A percentile compares a stretch with the other conserved stretches of the same genome.
phyloP scores from a whole-genome alignment of 1,284 basidiomycete genomes.

The Leccinum angustisporum region DNA sequence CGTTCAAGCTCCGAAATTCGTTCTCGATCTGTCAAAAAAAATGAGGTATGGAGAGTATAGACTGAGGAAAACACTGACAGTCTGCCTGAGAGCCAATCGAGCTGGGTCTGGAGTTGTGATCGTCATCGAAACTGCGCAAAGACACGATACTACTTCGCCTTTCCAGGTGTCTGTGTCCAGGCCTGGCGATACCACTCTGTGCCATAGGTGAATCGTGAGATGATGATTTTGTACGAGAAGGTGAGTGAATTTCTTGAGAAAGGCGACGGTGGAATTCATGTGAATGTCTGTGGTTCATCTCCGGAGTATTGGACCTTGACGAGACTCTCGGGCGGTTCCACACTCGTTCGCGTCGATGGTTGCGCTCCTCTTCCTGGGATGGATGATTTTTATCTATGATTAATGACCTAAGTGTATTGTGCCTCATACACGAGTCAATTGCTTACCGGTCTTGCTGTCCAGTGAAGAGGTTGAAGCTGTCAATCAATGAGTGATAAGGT shows the following conservation, averaged over 20 bases:
- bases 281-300: constrained; percentile 30
- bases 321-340: constrained; percentile 36
- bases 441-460: constrained; percentile 20
- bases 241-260: constrained; percentile 30
- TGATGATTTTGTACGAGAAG: constrained; percentile 24
- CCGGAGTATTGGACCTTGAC: constrained; percentile 30
- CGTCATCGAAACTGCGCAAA: constrained; percentile 38
- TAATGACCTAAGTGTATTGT: constrained; percentile 11
- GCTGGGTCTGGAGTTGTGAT: constrained; percentile 41
- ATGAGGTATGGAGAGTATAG: neutral
- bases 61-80: constrained; percentile 35
- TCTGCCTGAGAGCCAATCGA: constrained; percentile 48
- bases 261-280: constrained; percentile 29
- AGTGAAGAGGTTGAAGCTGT: constrained; percentile 21
- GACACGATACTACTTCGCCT: constrained; percentile 39
- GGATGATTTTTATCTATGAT: constrained; percentile 16
- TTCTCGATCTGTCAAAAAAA: constrained; percentile 40
- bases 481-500: constrained; percentile 5
- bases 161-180: constrained; percentile 20
- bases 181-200: constrained; percentile 23
- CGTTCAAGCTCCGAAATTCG: constrained; percentile 41
- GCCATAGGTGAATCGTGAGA: constrained; percentile 25
- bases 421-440: neutral
- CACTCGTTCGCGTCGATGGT: constrained; percentile 37
- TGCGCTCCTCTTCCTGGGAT: constrained; percentile 25